phyloP scores from a whole-genome alignment of 2,329 filamentous ascomycete genomes.

The Aureobasidium sp. region DNA sequence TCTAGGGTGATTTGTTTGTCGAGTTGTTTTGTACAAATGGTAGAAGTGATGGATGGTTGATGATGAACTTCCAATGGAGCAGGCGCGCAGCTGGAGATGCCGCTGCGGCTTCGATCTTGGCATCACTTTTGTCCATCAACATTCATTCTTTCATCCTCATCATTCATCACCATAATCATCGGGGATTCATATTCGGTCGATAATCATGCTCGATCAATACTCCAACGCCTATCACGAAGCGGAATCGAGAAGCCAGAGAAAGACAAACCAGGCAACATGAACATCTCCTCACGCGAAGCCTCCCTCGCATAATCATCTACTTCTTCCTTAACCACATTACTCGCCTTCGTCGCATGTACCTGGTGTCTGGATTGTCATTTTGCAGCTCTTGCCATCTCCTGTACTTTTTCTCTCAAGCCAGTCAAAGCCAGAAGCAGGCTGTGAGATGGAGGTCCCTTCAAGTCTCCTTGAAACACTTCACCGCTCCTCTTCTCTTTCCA shows the following conservation, averaged over 20 bases:
- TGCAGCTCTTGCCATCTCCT: constrained; percentile 1
- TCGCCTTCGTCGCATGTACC: background rate
- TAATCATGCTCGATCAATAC: background rate
- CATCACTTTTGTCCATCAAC: too few relatives aligned
- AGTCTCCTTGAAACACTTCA: background rate
- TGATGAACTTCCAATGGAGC: too few relatives aligned
- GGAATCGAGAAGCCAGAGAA: background rate
- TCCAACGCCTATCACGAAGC: background rate
- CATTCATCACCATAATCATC: too few relatives aligned
- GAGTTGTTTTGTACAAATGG: too few relatives aligned
- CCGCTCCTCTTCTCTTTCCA: constrained; percentile 9
- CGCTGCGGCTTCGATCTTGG: too few relatives aligned
- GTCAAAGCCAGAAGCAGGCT: background rate
- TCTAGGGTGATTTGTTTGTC: too few relatives aligned
- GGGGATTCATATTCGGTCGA: too few relatives aligned
- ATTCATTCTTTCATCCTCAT: too few relatives aligned
- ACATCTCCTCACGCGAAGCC: background rate
- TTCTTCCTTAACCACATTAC: background rate
- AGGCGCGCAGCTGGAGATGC: too few relatives aligned
- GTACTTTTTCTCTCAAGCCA: background rate
- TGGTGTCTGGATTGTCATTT: background rate
- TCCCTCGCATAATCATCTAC: background rate
- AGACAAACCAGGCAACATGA: constrained; percentile 4
- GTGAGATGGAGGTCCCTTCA: background rate
- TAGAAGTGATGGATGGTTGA: too few relatives aligned